These are phyloP conservation scores for Pythium plurisporium DNA, from an alignment of 352 stramenopile genomes.

Conservation along the genomic window DNA sequence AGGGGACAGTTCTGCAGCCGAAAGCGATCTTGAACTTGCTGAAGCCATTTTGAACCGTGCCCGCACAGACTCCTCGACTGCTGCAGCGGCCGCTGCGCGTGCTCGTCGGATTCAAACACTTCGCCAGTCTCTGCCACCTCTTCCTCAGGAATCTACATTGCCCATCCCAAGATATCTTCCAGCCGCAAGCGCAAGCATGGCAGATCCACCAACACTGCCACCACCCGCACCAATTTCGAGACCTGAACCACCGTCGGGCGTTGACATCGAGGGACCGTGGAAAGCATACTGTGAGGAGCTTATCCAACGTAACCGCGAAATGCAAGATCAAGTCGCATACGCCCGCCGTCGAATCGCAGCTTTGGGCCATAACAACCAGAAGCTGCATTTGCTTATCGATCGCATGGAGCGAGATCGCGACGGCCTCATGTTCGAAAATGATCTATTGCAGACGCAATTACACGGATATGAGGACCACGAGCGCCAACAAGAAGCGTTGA, in stretches of 20 bases:
- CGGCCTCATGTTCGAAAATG: constrained; percentile 75
- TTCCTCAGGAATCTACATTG: constrained; percentile 1
- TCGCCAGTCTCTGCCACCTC: constrained; percentile 14
- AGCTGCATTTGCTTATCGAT: constrained; percentile 76
- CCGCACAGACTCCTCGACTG: background rate
- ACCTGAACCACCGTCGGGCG: constrained; percentile 1
- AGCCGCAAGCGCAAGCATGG: background rate
- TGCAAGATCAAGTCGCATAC: constrained; percentile 71
- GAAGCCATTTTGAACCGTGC: constrained; percentile 13
- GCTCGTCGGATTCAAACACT: constrained; percentile 13
- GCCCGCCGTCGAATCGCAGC: constrained; percentile 57
- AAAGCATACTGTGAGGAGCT: constrained; percentile 71
- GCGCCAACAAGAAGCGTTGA: constrained; percentile 57
- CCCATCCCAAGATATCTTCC: background rate
- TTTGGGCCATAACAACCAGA: constrained; percentile 77
- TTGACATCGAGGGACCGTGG: constrained; percentile 39
- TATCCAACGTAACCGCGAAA: constrained; percentile 63
- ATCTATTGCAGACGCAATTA: constrained; percentile 71
- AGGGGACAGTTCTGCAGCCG: constrained; percentile 10
- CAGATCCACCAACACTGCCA: background rate
- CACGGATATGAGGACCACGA: constrained; percentile 66
- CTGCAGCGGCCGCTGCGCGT: background rate
- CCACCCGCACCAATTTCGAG: background rate
- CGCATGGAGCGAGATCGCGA: constrained; percentile 83
- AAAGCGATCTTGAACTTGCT: constrained; percentile 25